Base-by-base conservation (phyloP, 495 filamentous ascomycete species). In the Xylaria scruposa region DNA sequence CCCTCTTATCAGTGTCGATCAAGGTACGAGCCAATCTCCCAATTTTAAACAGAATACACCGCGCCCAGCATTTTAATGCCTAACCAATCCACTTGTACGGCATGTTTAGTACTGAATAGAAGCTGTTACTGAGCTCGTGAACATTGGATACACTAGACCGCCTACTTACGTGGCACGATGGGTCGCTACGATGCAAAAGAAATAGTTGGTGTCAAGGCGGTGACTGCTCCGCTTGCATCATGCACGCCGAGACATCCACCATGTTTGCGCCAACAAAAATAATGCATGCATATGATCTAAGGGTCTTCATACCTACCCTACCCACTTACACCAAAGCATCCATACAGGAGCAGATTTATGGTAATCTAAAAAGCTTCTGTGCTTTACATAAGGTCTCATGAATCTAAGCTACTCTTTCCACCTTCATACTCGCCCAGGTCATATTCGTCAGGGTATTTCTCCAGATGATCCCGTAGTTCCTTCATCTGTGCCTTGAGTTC, bases 371-470 rank as follows among this genome's bases (percentile, higher is more conserved):
- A 15, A 5, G 19, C 12, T 40, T 54, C 33, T 8, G 29, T 24
- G 65, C 36, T 26, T 51, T 36, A 17, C 17, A 21, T 67, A 3
- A 21, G 19, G 38, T 42, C 59, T 72, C 38, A 68, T 33, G 54
- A 56, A 13, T 81, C 77, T 59, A 95, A 76, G 61, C 90, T 93
- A 17, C 92, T 90, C 42, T 87, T 87, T 3, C 95, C 95, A 47
- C 87, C 91, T 77, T 97, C 91, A 82, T 89, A 95, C 68, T 90
- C 88, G 44, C 85, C 87, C 40, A 97, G 68, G 79, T 98, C 94
- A 82, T 99, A 99, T 84, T 99, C 96, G 12, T 91, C 89, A 0
- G 96, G 95, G 85, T 98, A 99, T 74, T 88, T 90, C 77, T 95
- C 90, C 36, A 99, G 72, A 56, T 97, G 85, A 2, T 87, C 84